These are phyloP conservation scores for Colletotrichum magnum DNA, from an alignment of 2,329 filamentous ascomycete genomes.

Conservation along the genomic window DNA sequence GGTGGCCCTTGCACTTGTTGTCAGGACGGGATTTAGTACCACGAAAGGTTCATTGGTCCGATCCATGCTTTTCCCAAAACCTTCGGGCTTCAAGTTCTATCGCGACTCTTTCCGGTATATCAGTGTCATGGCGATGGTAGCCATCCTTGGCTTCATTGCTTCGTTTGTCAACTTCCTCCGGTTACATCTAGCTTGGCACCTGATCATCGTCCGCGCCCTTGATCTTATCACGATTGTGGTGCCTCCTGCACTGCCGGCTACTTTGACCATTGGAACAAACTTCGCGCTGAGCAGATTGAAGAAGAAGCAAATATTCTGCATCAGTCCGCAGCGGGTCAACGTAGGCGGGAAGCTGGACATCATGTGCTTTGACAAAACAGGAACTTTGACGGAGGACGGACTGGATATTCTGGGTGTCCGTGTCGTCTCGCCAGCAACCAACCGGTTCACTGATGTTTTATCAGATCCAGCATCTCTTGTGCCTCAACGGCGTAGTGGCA, in stretches of 20 bases:
- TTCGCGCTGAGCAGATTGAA: constrained; percentile 92
- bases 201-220: constrained; percentile 91
- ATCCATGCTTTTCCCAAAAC: constrained; percentile 98
- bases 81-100: constrained; percentile 98
- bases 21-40: constrained; percentile 96
- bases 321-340: constrained; percentile 96
- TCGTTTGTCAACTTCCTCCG: constrained; percentile 95
- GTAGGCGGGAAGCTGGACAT: constrained; percentile 96
- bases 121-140: constrained; percentile 92
- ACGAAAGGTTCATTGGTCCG: constrained; percentile 96
- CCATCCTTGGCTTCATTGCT: constrained; percentile 86
- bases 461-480: constrained; percentile 74
- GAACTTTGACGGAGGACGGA: constrained; percentile 97
- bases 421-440: constrained; percentile 75
- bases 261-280: constrained; percentile 95
- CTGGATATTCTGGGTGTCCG: constrained; percentile 92
- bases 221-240: constrained; percentile 99
- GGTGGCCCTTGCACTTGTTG: constrained; percentile 90
- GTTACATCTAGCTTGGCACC: constrained; percentile 85
- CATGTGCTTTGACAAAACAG: constrained; percentile 98
- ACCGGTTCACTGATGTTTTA: constrained; percentile 82
- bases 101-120: constrained; percentile 98
- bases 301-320: constrained; percentile 94
- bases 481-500: constrained; percentile 50
- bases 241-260: constrained; percentile 93